Percentiles rank a stretch among this genome's conserved stretches.
Evolutionary conservation across 2,329 filamentous ascomycete species (phyloP).

Genomic region (Pseudogymnoascus sp.): DNA sequence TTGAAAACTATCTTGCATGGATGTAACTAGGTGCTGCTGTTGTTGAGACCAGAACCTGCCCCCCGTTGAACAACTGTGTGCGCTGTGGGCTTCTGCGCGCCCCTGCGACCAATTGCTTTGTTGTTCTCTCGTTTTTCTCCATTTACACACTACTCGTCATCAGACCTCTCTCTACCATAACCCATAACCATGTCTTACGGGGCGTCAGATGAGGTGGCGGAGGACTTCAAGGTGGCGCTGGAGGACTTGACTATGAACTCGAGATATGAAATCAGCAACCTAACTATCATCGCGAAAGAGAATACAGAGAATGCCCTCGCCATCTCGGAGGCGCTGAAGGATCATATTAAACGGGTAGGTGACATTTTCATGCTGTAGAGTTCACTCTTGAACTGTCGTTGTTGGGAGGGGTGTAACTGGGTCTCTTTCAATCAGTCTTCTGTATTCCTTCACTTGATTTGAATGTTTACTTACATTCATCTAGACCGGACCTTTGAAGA

Average conservation of each 20-base stretch:
- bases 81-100: background rate
- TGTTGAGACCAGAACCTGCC: slow-evolving; percentile 8
- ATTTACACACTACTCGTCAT: background rate
- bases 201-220: slow-evolving; percentile 71
- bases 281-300: slow-evolving; percentile 95
- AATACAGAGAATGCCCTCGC: slow-evolving; percentile 92
- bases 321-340: slow-evolving; percentile 82
- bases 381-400: slow-evolving; percentile 8
- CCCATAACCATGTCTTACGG: slow-evolving; percentile 53
- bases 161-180: slow-evolving; percentile 13
- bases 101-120: background rate
- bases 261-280: slow-evolving; percentile 90
- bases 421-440: slow-evolving; percentile 13
- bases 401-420: slow-evolving; percentile 16
- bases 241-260: slow-evolving; percentile 87
- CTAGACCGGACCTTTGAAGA: slow-evolving; percentile 79
- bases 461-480: slow-evolving; percentile 32
- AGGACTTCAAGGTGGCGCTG: slow-evolving; percentile 88
- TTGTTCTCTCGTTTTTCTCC: background rate
- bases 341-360: slow-evolving; percentile 90
- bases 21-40: slow-evolving; percentile 29
- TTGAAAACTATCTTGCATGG: slow-evolving; percentile 28
- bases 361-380: slow-evolving; percentile 15
- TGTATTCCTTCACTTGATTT: slow-evolving; percentile 21
- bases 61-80: background rate